These are phyloP conservation scores for Candida berthetii DNA, from an alignment of 805 yeast genomes.

Conservation along the genomic window DNA sequence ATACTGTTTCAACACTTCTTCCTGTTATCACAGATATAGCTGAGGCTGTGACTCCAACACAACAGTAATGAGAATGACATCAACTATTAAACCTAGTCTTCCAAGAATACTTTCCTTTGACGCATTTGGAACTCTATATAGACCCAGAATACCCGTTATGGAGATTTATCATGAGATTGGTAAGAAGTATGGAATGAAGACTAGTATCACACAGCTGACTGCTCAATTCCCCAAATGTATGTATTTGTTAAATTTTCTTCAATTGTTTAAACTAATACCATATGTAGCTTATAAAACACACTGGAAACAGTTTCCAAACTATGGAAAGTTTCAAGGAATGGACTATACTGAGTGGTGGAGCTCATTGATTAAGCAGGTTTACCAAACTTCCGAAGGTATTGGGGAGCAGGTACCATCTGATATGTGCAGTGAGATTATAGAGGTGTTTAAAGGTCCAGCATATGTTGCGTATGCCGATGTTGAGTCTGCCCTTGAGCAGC, in stretches of 20 bases:
- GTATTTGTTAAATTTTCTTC: too few species aligned
- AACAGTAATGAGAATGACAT: too few species aligned
- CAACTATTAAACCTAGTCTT: too few species aligned
- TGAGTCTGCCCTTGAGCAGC: slow-evolving; percentile 19
- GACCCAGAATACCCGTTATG: slow-evolving; percentile 47
- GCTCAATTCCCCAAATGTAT: slow-evolving; percentile 22
- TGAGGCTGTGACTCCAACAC: too few species aligned
- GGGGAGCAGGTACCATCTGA: slow-evolving; percentile 25
- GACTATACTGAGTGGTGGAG: slow-evolving; percentile 53
- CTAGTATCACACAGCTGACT: slow-evolving; percentile 12
- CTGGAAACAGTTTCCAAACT: slow-evolving; percentile 47
- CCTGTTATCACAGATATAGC: too few species aligned
- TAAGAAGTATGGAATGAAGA: slow-evolving; percentile 32
- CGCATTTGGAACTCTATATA: slow-evolving; percentile 61
- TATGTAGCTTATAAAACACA: slow-evolving; percentile 28
- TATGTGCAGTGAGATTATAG: slow-evolving; percentile 39
- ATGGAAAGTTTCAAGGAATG: slow-evolving; percentile 41
- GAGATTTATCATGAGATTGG: slow-evolving; percentile 49
- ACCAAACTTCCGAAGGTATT: slow-evolving; percentile 26
- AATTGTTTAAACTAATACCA: too few species aligned
- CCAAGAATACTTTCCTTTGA: slow-evolving; percentile 57
- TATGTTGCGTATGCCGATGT: slow-evolving; percentile 52
- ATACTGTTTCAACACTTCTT: too few species aligned
- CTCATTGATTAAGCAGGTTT: slow-evolving; percentile 37
- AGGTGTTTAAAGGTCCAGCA: slow-evolving; percentile 47